Base-by-base conservation (phyloP, 148 eudicot genomes). In the Oxyria digyna region DNA sequence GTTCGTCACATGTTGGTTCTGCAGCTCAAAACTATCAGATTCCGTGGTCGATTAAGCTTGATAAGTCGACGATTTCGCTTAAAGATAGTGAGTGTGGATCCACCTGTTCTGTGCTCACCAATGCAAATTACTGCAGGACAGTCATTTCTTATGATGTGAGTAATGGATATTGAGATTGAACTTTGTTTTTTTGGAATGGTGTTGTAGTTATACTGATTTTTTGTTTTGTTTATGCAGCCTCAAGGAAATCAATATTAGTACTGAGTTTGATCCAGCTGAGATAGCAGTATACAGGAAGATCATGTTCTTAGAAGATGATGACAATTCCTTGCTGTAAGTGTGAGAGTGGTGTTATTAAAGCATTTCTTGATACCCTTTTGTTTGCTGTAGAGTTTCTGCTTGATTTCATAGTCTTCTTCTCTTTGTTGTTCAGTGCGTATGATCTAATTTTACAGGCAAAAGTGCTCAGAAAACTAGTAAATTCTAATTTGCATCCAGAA, bases 21-120 rank as follows among this genome's bases (percentile, higher is more conserved):
- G 68, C 81, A 0, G 83, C 82, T 48, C 96, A 84, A 69, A 86
- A 81, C 33, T 77, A 75, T 37, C 88, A 89, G 23, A 84, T 86
- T 69, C 96, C 96, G 0, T 87, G 89, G 84, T 82, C 91, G 0
- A 67, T 87, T 32, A 93, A 86, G 81, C 85, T 93, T 6, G 95
- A 93, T 66, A 79, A 74, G 71, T 93, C 98, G 0, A 49, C 78
- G 4, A 80, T 85, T 49, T 93, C 98, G 0, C 82, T 93, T 21
- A 83, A 74, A 43, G 91, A 89, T 1, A 93, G 98, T 27, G 98
- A 93, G 77, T 93, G 96, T 68, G 96, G 95, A 48, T 93, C 98
- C 3, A 86, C 81, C 31, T 84, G 87, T 76, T 87, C 96, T 0
- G 78, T 86, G 54, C 79, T 84, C 41, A 89, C 95, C 0, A 85